phyloP scores from a whole-genome alignment of 148 eudicot species.

The Spergularia marina region DNA sequence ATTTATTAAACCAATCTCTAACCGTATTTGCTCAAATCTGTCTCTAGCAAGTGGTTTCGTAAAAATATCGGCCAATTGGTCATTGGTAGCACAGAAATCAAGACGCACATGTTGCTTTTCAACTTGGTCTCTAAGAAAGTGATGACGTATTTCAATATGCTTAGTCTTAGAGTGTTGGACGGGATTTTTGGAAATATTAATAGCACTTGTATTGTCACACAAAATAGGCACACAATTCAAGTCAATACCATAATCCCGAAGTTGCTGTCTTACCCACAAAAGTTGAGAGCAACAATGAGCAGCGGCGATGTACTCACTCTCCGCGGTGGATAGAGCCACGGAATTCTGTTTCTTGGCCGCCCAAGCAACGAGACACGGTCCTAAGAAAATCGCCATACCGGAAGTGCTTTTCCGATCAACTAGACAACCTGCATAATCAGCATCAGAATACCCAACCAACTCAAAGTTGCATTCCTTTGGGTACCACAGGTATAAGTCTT shows the following conservation, averaged over 20 bases:
- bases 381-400: background rate
- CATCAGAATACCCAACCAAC: background rate
- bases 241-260: background rate
- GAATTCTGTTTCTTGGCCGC: background rate
- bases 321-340: constrained; percentile 2
- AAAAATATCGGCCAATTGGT: too few species aligned
- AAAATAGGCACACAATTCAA: background rate
- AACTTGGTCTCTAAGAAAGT: too few species aligned
- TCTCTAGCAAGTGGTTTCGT: too few species aligned
- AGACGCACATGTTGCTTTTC: too few species aligned
- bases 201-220: background rate
- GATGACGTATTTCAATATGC: too few species aligned
- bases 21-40: too few species aligned
- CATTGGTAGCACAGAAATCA: too few species aligned
- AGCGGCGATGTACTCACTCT: background rate
- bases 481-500: background rate
- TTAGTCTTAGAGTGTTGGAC: too few species aligned
- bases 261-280: too few species aligned
- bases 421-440: background rate
- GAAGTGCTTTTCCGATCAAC: background rate
- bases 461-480: background rate
- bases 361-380: background rate
- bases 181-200: background rate
- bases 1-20: too few species aligned
- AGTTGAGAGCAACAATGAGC: too few species aligned